These are phyloP conservation scores for Cucumis cinereus DNA, from an alignment of 306 rosid genomes.

Conservation along the genomic window DNA sequence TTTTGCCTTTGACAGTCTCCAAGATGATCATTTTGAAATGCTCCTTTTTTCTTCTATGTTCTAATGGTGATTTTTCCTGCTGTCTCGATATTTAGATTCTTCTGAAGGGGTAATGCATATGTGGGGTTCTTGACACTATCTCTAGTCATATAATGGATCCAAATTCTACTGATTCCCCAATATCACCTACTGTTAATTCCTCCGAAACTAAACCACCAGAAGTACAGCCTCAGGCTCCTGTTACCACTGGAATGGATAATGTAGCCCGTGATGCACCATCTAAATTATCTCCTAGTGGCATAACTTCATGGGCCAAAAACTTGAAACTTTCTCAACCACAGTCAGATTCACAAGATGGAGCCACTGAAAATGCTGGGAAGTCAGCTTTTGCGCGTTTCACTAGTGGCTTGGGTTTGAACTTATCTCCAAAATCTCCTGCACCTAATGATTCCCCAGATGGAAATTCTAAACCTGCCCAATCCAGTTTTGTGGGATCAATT, in stretches of 20 bases:
- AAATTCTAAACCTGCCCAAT: constrained; percentile 27
- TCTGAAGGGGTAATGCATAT: constrained; percentile 9
- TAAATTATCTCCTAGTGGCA: constrained; percentile 38
- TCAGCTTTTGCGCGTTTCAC: constrained; percentile 78
- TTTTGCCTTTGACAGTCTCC: not conserved
- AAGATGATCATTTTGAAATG: not conserved
- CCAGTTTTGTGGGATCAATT: constrained; percentile 69
- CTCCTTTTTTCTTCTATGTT: not conserved
- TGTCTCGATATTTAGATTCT: too few relatives aligned
- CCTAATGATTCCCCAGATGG: constrained; percentile 41
- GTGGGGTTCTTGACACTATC: constrained; percentile 19
- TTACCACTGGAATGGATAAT: constrained; percentile 30
- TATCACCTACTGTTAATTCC: constrained; percentile 24
- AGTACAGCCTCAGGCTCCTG: constrained; percentile 20
- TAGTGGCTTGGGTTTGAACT: constrained; percentile 66
- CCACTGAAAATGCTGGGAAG: constrained; percentile 56
- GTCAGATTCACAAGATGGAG: constrained; percentile 48
- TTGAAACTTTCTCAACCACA: constrained; percentile 65
- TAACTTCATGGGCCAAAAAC: constrained; percentile 85
- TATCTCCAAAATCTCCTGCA: constrained; percentile 68
- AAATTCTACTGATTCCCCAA: constrained; percentile 34
- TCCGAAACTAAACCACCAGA: constrained; percentile 23
- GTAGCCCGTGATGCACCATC: constrained; percentile 33
- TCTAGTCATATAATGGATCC: constrained; percentile 48
- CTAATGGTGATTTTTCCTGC: not conserved